Percentiles rank a stretch among this genome's conserved stretches.
Evolutionary conservation across 352 stramenopile species (phyloP).

Genomic region (Phytopythium kandeliae): DNA sequence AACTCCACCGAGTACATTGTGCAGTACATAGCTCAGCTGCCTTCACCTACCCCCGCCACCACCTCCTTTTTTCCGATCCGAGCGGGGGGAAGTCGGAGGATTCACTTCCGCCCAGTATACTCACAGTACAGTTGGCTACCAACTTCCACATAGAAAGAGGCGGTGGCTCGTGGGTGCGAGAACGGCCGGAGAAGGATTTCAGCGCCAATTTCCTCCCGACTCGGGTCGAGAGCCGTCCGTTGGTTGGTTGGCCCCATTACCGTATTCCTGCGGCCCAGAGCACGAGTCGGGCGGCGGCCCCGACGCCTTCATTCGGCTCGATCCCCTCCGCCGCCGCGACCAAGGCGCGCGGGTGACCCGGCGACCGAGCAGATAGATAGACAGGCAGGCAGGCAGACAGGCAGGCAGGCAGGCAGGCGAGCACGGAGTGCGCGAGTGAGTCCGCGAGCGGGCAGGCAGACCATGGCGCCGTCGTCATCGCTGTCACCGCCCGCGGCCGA

Average conservation of each 20-base stretch:
- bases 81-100: background rate
- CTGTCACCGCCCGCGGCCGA: background rate
- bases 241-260: slow-evolving; percentile 1
- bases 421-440: no score
- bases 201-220: slow-evolving; percentile 38
- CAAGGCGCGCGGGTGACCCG: no score
- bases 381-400: background rate
- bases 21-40: slow-evolving; percentile 6
- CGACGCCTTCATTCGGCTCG: no score
- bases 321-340: no score
- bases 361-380: background rate
- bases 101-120: slow-evolving; percentile 5
- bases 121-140: background rate
- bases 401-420: background rate
- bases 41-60: background rate
- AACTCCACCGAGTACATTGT: no score
- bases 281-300: background rate
- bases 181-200: slow-evolving; percentile 21
- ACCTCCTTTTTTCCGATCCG: slow-evolving; percentile 7
- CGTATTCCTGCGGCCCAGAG: background rate
- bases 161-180: background rate
- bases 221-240: slow-evolving; percentile 23
- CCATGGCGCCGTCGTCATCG: slow-evolving; percentile 7
- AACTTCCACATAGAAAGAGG: background rate
- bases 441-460: no score